Evolutionary conservation across 2,329 filamentous ascomycete genomes (phyloP), one percentile per base, ranked within the genome.

Genomic region (Neonectria coccinea): DNA sequence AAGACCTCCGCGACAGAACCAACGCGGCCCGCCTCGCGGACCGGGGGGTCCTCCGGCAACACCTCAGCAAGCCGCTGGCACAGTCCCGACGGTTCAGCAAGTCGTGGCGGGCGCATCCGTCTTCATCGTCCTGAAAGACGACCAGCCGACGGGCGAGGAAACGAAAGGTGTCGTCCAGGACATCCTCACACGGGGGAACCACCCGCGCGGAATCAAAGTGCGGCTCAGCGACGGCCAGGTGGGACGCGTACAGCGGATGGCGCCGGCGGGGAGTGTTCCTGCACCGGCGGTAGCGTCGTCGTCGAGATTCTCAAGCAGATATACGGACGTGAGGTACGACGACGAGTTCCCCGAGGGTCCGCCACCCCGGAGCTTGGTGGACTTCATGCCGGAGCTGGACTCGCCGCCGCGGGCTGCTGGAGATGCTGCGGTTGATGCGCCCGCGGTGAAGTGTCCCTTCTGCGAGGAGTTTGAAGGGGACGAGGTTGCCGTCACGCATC

Each of bases 141-240:
- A 95, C 77, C 92, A 95, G 75, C 86, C 86, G 1, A 93, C 91
- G 0, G 92, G 92, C 7, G 85, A 86, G 50, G 89, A 92, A 71
- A 91, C 93, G 1, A 81, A 83, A 48, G 92, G 92, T 25, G 78
- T 83, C 5, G 88, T 95, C 1, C 83, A 85, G 56, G 87, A 93
- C 50, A 77, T 94, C 0, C 82, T 95, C 52, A 94, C 92, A 2
- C 82, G 86, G 1, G 91, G 91, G 27, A 88, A 94, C 70, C 92
- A 95, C 72, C 91, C 91, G 3, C 85, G 91, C 10, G 92, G 92
- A 39, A 92, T 94, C 80, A 95, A 94, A 77, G 91, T 94, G 25
- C 87, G 92, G 2, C 82, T 95, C 6, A 79, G 81, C 1, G 91
- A 92, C 75, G 92, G 92, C 1, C 84, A 90, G 27, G 87, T 95